Evolutionary conservation across 768 basidiomycete genomes (phyloP), one percentile per base, ranked within the genome.

Genomic region (Boletus pseudopeckii): DNA sequence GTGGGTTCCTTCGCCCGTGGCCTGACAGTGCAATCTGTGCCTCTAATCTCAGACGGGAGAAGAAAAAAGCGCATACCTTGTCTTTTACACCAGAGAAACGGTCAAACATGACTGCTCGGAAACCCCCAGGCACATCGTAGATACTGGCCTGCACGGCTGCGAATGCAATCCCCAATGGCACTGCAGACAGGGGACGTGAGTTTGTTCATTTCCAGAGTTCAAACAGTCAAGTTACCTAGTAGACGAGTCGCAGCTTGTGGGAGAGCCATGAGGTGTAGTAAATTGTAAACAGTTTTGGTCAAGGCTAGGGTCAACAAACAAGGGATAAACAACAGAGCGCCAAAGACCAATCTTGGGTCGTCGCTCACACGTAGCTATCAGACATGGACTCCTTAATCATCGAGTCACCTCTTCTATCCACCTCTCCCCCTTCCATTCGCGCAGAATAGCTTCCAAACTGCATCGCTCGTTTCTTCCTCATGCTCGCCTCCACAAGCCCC

Each of bases 81-180:
- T 86, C 79, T 72, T 86, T 86, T 46, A 97, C 95, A 65, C 94
- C 95, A 43, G 88, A 82, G 69, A 99, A 98, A 64, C 96, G 81
- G 73, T 98, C 96, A 74, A 99, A 98, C 88, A 98, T 95, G 59
- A 99, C 95, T 36, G 95, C 95, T 53, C 90, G 80, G 73, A 86
- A 93, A 40, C 95, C 95, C 61, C 95, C 83, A 45, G 95, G 95
- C 39, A 97, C 94, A 76, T 81, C 80, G 53, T 82, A 81, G 36
- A 82, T 72, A 54, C 81, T 85, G 49, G 81, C 75, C 63, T 80
- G 77, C 44, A 76, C 61, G 22, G 68, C 69, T 34, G 71, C 77
- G 47, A 75, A 64, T 52, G 76, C 76, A 46, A 71, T 50, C 33
- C 82, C 68, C 43, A 75, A 77, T 39, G 69, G 72, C 42, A 73